Percentiles rank a stretch among this genome's conserved stretches.
phyloP scores from a whole-genome alignment of 2,329 filamentous ascomycete species.

The Penicillium freii region DNA sequence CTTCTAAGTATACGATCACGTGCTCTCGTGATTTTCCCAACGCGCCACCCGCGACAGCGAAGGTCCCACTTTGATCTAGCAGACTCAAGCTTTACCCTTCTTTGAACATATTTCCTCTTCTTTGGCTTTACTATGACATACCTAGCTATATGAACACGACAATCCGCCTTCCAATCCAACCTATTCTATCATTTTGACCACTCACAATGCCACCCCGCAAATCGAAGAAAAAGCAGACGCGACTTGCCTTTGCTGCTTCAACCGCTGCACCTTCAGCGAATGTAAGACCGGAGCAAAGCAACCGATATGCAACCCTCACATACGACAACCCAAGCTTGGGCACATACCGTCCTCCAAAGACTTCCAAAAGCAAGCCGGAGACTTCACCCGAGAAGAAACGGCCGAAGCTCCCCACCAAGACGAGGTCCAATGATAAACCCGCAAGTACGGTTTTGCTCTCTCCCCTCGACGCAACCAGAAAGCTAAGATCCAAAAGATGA shows the following conservation, averaged over 20 bases:
- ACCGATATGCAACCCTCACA: slow-evolving; percentile 34
- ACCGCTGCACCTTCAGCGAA: slow-evolving; percentile 22
- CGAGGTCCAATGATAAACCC: not conserved
- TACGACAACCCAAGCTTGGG: slow-evolving; percentile 33
- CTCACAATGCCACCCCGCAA: slow-evolving; percentile 32
- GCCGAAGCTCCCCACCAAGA: not conserved
- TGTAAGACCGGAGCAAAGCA: slow-evolving; percentile 21
- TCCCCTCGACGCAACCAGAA: not conserved
- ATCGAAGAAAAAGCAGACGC: slow-evolving; percentile 42
- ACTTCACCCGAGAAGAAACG: not conserved
- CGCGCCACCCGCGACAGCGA: slow-evolving; percentile 13
- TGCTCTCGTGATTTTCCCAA: slow-evolving; percentile 19
- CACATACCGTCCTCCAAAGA: slow-evolving; percentile 6
- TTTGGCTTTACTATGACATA: not conserved
- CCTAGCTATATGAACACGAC: not conserved
- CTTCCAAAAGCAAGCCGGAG: slow-evolving; percentile 4
- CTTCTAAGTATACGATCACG: slow-evolving; percentile 14
- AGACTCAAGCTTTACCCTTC: not conserved
- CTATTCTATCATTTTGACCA: not conserved
- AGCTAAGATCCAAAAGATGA: slow-evolving; percentile 6
- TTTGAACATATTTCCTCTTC: not conserved
- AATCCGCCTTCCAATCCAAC: not conserved
- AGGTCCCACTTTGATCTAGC: not conserved
- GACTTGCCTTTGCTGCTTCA: slow-evolving; percentile 43
- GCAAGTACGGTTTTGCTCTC: not conserved